Conservation (phyloP, 768 basidiomycete genomes). For the Boletus coccyginus region DNA sequence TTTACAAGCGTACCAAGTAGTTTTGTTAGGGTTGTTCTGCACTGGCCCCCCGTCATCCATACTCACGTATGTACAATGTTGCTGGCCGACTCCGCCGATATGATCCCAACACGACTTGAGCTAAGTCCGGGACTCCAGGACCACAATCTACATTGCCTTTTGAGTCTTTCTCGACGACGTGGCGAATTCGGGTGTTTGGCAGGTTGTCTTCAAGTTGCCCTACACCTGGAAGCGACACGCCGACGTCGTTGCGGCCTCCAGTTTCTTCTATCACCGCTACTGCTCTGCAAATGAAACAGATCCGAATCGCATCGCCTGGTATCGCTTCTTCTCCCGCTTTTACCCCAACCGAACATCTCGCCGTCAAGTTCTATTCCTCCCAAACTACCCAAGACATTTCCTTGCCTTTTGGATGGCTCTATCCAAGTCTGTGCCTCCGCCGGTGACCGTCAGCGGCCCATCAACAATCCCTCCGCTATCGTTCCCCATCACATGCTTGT, state of each 20-base stretch:
- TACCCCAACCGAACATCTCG: background rate
- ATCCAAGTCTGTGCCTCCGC: constrained; percentile 27
- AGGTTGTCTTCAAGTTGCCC: no score
- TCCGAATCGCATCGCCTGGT: constrained; percentile 16
- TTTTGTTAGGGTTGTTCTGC: no score
- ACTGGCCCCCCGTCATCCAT: no score
- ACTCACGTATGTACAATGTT: no score
- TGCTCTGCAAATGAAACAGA: constrained; percentile 9
- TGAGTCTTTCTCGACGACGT: no score
- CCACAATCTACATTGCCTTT: no score
- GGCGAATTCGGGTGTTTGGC: no score
- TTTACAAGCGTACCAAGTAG: background rate
- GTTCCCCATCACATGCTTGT: constrained; percentile 21
- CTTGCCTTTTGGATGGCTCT: constrained; percentile 26
- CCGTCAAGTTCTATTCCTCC: background rate
- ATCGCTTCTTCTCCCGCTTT: background rate
- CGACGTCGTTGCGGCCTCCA: background rate
- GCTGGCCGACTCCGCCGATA: no score
- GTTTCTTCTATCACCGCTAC: constrained; percentile 3
- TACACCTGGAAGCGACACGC: background rate
- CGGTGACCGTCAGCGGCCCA: constrained; percentile 28
- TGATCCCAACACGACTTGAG: no score
- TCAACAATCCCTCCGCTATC: constrained; percentile 30
- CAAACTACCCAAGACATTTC: constrained; percentile 16
- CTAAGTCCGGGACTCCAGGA: no score